Conservation (phyloP, 768 basidiomycete genomes). For the Auricularia sp. region DNA sequence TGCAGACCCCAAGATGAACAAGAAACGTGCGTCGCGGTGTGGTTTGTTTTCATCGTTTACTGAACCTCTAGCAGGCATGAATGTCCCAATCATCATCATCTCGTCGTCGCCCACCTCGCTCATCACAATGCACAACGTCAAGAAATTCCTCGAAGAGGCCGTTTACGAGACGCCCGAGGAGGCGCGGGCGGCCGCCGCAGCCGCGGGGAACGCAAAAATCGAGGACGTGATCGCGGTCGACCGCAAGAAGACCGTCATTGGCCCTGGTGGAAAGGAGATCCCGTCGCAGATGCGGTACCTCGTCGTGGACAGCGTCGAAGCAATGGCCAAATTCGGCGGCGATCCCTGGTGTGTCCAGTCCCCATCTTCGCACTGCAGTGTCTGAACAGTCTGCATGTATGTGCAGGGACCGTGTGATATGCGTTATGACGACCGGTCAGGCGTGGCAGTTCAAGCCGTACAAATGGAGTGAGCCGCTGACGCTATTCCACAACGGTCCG, state of each 20-base stretch:
- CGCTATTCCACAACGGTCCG: slow-evolving; percentile 86
- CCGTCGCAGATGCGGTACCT: slow-evolving; percentile 50
- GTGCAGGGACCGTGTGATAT: slow-evolving; percentile 75
- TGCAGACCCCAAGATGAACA: slow-evolving; percentile 45
- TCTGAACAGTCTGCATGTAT: slow-evolving; percentile 1
- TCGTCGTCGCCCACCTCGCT: slow-evolving; percentile 91
- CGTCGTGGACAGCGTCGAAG: slow-evolving; percentile 87
- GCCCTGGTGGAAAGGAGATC: slow-evolving; percentile 52
- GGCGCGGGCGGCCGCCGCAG: slow-evolving; percentile 55
- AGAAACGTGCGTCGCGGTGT: slow-evolving; percentile 42
- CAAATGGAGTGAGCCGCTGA: slow-evolving; percentile 90
- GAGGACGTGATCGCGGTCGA: slow-evolving; percentile 87
- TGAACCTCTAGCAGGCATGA: slow-evolving; percentile 37
- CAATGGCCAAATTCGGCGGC: slow-evolving; percentile 79
- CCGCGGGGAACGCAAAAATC: slow-evolving; percentile 60
- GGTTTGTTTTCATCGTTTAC: too few species aligned
- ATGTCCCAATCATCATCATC: slow-evolving; percentile 93
- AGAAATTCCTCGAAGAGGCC: slow-evolving; percentile 84
- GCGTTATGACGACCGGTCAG: slow-evolving; percentile 97
- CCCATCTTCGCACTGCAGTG: background rate
- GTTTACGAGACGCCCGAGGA: slow-evolving; percentile 59
- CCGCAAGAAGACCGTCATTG: slow-evolving; percentile 66
- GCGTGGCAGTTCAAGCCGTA: slow-evolving; percentile 97
- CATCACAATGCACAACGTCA: slow-evolving; percentile 97
- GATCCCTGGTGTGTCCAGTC: slow-evolving; percentile 60